These are phyloP conservation scores for Verticillium albo-atrum DNA, from an alignment of 2,329 filamentous ascomycete genomes.

Conservation along the genomic window DNA sequence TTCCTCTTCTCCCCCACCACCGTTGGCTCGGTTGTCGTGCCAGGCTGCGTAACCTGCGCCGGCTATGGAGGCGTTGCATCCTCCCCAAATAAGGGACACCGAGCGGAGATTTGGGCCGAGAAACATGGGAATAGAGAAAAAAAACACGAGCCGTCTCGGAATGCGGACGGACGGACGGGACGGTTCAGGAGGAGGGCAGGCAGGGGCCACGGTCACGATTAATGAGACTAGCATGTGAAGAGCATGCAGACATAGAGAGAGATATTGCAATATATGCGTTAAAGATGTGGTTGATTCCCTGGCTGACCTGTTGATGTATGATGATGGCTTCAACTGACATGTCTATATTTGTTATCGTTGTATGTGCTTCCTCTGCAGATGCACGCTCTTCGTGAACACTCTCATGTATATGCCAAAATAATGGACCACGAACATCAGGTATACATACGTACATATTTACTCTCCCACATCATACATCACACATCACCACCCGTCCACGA, in stretches of 20 bases:
- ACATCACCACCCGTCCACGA: conserved; percentile 60
- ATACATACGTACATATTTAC: too few relatives aligned
- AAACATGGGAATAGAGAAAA: background rate
- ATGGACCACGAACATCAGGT: too few relatives aligned
- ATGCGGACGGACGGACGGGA: background rate
- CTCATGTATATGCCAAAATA: too few relatives aligned
- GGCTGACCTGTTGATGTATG: too few relatives aligned
- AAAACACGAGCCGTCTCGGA: background rate
- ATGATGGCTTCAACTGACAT: too few relatives aligned
- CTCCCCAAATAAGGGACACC: conserved; percentile 1
- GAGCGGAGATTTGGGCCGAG: background rate
- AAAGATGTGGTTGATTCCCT: background rate
- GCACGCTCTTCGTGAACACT: too few relatives aligned
- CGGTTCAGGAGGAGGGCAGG: background rate
- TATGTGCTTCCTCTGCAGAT: too few relatives aligned
- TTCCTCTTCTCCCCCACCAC: background rate
- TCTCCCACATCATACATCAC: too few relatives aligned
- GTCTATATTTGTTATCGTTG: too few relatives aligned
- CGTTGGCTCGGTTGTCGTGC: conserved; percentile 3
- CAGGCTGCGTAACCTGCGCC: conserved; percentile 16
- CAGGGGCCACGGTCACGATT: background rate
- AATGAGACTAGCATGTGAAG: background rate
- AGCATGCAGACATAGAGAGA: background rate
- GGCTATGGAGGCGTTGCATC: conserved; percentile 6
- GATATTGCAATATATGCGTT: background rate